phyloP scores from a whole-genome alignment of 2,329 filamentous ascomycete genomes.

The Celoporthe dispersa region DNA sequence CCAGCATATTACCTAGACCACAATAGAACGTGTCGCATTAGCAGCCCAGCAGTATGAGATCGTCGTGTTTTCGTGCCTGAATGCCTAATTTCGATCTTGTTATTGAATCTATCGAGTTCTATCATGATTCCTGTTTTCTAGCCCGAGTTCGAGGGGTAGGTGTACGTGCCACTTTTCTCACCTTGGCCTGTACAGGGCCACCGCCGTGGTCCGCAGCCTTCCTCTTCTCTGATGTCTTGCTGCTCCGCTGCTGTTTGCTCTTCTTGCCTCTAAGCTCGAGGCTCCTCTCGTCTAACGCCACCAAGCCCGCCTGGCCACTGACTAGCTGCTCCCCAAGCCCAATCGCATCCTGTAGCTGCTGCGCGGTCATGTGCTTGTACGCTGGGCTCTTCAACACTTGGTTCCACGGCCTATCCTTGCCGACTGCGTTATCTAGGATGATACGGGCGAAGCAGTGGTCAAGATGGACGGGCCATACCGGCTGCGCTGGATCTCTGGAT shows the following conservation, averaged over 20 bases:
- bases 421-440: slow-evolving; percentile 20
- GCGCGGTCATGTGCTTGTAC: slow-evolving; percentile 20
- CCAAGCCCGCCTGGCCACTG: slow-evolving; percentile 9
- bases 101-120: neutral
- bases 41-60: no score
- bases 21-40: no score
- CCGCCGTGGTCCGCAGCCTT: neutral
- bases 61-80: no score
- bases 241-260: slow-evolving; percentile 4
- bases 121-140: neutral
- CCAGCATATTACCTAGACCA: no score
- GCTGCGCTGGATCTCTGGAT: slow-evolving; percentile 20
- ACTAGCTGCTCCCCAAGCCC: slow-evolving; percentile 14
- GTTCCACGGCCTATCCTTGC: slow-evolving; percentile 19
- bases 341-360: slow-evolving; percentile 18
- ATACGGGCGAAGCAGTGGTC: slow-evolving; percentile 26
- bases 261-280: slow-evolving; percentile 17
- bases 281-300: slow-evolving; percentile 17
- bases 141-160: neutral
- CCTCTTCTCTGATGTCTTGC: neutral
- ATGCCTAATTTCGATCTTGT: neutral
- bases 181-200: neutral
- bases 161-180: neutral
- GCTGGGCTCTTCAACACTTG: slow-evolving; percentile 24
- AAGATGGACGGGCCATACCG: slow-evolving; percentile 19